Percentiles rank a stretch among this genome's conserved stretches.
Conservation (phyloP, 2,329 filamentous ascomycete species). For the Dactylellina haptotyla region DNA sequence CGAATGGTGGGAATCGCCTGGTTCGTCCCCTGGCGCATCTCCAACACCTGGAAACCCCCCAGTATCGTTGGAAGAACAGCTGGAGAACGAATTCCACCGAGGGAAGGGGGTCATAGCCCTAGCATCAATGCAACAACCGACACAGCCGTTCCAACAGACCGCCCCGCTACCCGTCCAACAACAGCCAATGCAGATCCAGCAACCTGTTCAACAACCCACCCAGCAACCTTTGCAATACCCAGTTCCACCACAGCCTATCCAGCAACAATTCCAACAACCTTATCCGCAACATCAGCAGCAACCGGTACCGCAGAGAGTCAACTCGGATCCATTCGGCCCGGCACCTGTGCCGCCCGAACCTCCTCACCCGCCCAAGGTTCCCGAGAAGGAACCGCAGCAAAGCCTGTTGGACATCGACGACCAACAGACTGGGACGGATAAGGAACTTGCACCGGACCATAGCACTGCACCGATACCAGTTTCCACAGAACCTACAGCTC, state of each 20-base stretch:
- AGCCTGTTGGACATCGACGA: constrained; percentile 38
- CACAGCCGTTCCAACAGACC: constrained; percentile 8
- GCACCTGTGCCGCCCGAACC: constrained; percentile 1
- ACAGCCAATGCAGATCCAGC: constrained; percentile 10
- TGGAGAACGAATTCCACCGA: constrained; percentile 47
- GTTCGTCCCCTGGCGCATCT: constrained; percentile 21
- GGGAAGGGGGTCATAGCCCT: constrained; percentile 35
- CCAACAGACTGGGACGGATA: constrained; percentile 30
- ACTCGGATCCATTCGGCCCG: constrained; percentile 28
- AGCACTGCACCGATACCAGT: constrained; percentile 37
- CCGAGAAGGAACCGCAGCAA: constrained; percentile 17
- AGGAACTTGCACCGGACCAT: constrained; percentile 21
- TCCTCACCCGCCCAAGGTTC: constrained; percentile 20
- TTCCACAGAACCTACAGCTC: constrained; percentile 18
- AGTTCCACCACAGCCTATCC: not conserved
- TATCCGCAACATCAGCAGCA: not conserved
- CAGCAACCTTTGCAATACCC: constrained; percentile 15
- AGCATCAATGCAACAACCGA: not conserved
- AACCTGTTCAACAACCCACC: constrained; percentile 4
- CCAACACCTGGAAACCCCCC: constrained; percentile 15
- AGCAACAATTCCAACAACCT: constrained; percentile 3
- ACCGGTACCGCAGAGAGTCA: constrained; percentile 2
- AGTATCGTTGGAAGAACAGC: constrained; percentile 40
- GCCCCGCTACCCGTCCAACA: not conserved
- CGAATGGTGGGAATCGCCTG: constrained; percentile 49